Percentiles rank a stretch among this genome's conserved stretches.
These are phyloP conservation scores for Dendrobium nobile DNA, from an alignment of 106 monocot genomes.

Conservation along the genomic window DNA sequence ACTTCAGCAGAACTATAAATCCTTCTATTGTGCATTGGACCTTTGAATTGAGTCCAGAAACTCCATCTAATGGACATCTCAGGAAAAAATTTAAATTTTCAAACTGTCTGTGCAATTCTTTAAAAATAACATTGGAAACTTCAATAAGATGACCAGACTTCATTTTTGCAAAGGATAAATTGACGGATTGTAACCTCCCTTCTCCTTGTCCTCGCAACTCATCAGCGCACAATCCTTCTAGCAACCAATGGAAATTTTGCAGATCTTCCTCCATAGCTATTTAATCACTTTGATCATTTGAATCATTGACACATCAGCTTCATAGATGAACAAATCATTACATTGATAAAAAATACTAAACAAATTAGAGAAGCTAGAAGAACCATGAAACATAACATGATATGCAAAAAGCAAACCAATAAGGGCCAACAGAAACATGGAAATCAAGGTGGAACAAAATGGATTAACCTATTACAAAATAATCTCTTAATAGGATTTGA, in stretches of 20 bases:
- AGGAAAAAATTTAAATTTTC: constrained; percentile 5
- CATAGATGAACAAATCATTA: not conserved
- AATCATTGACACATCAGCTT: not conserved
- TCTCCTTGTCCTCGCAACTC: not conserved
- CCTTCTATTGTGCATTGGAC: constrained; percentile 1
- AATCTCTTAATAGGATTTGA: not conserved
- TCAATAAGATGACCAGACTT: not conserved
- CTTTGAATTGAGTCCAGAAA: not conserved
- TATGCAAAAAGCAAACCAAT: not conserved
- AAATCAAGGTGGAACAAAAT: not conserved
- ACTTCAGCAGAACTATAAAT: constrained; percentile 17
- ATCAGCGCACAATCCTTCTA: not conserved
- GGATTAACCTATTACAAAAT: not conserved
- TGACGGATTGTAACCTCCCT: not conserved
- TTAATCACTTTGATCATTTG: not conserved
- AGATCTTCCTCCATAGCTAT: constrained; percentile 7
- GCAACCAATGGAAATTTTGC: not conserved
- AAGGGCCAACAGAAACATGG: not conserved
- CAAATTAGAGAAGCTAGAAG: not conserved
- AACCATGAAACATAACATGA: not conserved
- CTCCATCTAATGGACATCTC: not conserved
- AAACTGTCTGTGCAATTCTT: constrained; percentile 16
- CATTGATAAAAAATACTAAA: not conserved
- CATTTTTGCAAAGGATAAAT: not conserved
- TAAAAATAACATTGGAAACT: constrained; percentile 18